A percentile compares a stretch with the other conserved stretches of the same genome.
Evolutionary conservation across 306 rosid genomes (phyloP).

Genomic region (Cucurbita moschata): DNA sequence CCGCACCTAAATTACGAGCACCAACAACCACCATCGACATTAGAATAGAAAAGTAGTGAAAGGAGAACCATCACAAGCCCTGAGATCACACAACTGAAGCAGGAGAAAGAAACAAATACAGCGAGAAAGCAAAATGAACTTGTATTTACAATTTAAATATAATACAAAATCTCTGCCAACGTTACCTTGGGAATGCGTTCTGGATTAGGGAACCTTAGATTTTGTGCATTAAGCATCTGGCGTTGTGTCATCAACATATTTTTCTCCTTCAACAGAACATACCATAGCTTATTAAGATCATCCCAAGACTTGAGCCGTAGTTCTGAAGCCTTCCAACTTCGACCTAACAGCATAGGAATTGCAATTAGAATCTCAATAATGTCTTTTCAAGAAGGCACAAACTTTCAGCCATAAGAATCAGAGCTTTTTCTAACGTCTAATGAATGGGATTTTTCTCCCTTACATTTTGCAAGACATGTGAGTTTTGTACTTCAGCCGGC

Average conservation of each 20-base stretch:
- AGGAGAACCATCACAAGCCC: background rate
- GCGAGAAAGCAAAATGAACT: background rate
- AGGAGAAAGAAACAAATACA: background rate
- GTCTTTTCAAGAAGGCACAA: background rate
- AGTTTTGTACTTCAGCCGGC: background rate
- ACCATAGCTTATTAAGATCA: constrained; percentile 86
- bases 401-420: background rate
- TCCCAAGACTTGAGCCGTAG: constrained; percentile 91
- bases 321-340: constrained; percentile 91
- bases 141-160: background rate
- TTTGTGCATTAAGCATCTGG: constrained; percentile 89
- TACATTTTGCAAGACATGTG: background rate
- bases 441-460: background rate
- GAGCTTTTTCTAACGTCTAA: background rate
- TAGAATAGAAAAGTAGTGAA: background rate
- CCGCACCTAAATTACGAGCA: constrained; percentile 53
- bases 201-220: constrained; percentile 64
- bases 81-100: background rate
- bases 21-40: background rate
- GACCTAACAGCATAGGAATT: constrained; percentile 34
- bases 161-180: background rate
- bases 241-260: constrained; percentile 95
- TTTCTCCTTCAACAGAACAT: constrained; percentile 81
- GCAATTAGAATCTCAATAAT: background rate
- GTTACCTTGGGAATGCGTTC: constrained; percentile 84